Base-by-base conservation (phyloP, 306 rosid genomes). In the Pyrus pyrifolia region DNA sequence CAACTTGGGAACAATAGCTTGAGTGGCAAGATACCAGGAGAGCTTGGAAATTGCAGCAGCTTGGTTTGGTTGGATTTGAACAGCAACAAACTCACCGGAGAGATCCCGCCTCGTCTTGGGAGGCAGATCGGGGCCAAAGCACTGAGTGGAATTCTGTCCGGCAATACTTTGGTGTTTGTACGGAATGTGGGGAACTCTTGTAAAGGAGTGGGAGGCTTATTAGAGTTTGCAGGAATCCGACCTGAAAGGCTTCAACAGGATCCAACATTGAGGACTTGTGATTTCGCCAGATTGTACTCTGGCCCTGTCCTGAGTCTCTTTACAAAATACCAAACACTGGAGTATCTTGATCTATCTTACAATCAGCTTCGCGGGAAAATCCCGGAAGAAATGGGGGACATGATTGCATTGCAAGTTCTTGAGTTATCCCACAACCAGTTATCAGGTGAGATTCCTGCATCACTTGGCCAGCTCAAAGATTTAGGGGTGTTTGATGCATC, bases 61-160 rank as follows among this genome's bases (percentile, higher is more conserved):
- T 85, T 95, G 89, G 98, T 95, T 81, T 95, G 98, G 98, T 78
- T 95, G 95, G 98, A 95, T 67, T 91, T 95, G 89, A 95, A 92
- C 87, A 92, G 98, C 82, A 95, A 95, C 87, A 90, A 85, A 83
- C 97, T 95, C 67, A 92, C 93, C 2, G 99, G 99, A 14, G 97
- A 90, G 81, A 95, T 95, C 81, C 99, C 99, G 21, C 87, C 97
- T 15, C 84, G 92, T 68, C 96, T 95, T 44, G 99, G 99, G 6
- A 88, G 98, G 76, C 98, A 95, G 89, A 86, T 12, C 55, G 97
- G 99, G 61, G 91, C 96, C 15, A 86, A 88, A 72, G 85, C 99
- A 11, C 85, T 89, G 84, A 85, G 69, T 63, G 99, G 99, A 5
- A 92, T 92, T 72, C 93, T 95, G 8, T 85, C 96, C 51, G 99